phyloP scores from a whole-genome alignment of 495 filamentous ascomycete genomes.

The Trichoderma parareesei region DNA sequence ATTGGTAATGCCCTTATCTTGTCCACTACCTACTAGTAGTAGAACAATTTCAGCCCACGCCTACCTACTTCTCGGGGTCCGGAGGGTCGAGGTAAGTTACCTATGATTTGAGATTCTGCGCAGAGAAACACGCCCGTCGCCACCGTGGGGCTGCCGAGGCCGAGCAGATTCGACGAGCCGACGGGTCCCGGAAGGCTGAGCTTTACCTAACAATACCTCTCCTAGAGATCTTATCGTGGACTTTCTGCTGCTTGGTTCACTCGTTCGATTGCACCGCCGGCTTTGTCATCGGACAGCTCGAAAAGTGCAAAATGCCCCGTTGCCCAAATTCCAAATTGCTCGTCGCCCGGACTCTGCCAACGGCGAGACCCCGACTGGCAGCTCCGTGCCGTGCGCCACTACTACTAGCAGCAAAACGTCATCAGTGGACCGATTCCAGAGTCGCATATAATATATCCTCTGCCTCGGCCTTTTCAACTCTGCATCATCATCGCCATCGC shows the following conservation, averaged over 20 bases:
- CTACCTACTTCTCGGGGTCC: no score
- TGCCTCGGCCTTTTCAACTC: not conserved
- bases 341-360: not conserved
- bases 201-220: not conserved
- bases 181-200: not conserved
- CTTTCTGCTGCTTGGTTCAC: not conserved
- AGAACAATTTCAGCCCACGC: no score
- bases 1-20: no score
- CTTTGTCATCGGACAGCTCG: not conserved
- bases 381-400: not conserved
- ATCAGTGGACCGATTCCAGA: not conserved
- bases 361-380: not conserved
- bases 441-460: not conserved
- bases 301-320: not conserved
- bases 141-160: no score
- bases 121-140: not conserved
- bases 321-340: not conserved
- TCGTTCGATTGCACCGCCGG: not conserved
- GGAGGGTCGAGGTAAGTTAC: not conserved
- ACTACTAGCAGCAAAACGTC: not conserved
- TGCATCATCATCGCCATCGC: not conserved
- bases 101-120: not conserved
- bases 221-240: no score
- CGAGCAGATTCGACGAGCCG: no score
- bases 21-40: no score